Base-by-base conservation (phyloP, 1,284 basidiomycete genomes). In the Boletus semigastroideus region DNA sequence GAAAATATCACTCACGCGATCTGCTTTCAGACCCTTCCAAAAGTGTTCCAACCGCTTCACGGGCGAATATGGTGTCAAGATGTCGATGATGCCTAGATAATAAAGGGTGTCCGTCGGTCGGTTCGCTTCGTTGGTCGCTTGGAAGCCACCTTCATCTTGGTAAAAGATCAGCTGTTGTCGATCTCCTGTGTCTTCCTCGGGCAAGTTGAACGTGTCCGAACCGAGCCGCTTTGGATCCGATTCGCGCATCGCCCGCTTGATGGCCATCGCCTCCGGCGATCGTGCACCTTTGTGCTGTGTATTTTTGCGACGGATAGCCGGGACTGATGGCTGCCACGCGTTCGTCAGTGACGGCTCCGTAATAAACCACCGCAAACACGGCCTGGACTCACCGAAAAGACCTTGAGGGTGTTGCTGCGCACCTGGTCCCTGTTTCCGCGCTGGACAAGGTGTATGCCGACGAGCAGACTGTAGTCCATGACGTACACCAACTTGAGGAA, bases 391-490 rank as follows among this genome's bases (percentile, higher is more conserved):
- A 93, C 92, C 72, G 92, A 91, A 71, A 98, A 96, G 37, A 98
- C 91, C 60, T 89, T 90, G 42, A 98, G 78, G 43, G 91, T 94
- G 63, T 90, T 94, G 60, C 88, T 84, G 58, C 95, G 81, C 37
- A 98, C 76, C 60, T 95, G 94, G 63, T 98, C 94, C 59, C 83
- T 78, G 71, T 98, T 98, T 5, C 95, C 96, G 30, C 94, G 75
- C 57, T 80, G 80, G 82, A 97, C 87, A 64, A 90, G 92, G 73
- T 99, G 96, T 51, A 98, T 90, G 1, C 96, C 97, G 10, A 98
- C 88, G 22, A 99, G 80, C 28, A 99, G 74, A 59, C 90, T 92
- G 69, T 99, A 99, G 71, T 99, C 96, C 95, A 98, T 98, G 52
- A 98, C 96, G 47, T 84, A 75, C 30, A 98, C 79, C 54, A 73